A percentile compares a stretch with the other conserved stretches of the same genome.
Evolutionary conservation across 2,329 filamentous ascomycete genomes (phyloP).

Genomic region (Fusarium stilboides): DNA sequence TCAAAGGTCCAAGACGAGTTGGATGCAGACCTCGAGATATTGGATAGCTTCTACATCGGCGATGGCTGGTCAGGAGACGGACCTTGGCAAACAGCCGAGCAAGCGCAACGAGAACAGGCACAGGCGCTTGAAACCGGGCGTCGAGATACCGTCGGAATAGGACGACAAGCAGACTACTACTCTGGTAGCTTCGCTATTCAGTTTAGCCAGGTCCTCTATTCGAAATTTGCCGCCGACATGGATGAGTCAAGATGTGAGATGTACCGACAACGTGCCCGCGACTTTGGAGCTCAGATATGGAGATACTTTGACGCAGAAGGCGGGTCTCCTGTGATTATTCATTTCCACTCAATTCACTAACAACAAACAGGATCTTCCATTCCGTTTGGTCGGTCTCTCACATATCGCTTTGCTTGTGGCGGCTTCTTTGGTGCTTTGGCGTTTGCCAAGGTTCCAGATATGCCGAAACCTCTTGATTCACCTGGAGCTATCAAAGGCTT

Average conservation of each 20-base stretch:
- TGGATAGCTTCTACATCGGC: constrained; percentile 62
- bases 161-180: constrained; percentile 66
- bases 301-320: constrained; percentile 64
- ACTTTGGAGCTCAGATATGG: constrained; percentile 62
- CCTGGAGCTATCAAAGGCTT: constrained; percentile 64
- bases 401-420: constrained; percentile 66
- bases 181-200: constrained; percentile 69
- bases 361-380: constrained; percentile 61
- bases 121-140: constrained; percentile 32
- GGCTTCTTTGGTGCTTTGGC: constrained; percentile 64
- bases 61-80: constrained; percentile 67
- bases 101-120: constrained; percentile 27
- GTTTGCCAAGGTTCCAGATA: constrained; percentile 57
- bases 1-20: constrained; percentile 56
- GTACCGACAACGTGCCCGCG: constrained; percentile 58
- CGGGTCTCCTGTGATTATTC: constrained; percentile 28
- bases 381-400: constrained; percentile 66
- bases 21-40: constrained; percentile 58
- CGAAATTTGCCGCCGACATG: constrained; percentile 59
- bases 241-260: constrained; percentile 56
- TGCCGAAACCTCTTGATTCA: constrained; percentile 56
- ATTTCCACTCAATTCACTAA: accelerated
- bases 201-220: constrained; percentile 65
- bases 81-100: constrained; percentile 53
- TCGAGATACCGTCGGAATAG: constrained; percentile 43